Base-by-base conservation (phyloP, 2,329 filamentous ascomycete species). In the Pleoardoris graminearum region DNA sequence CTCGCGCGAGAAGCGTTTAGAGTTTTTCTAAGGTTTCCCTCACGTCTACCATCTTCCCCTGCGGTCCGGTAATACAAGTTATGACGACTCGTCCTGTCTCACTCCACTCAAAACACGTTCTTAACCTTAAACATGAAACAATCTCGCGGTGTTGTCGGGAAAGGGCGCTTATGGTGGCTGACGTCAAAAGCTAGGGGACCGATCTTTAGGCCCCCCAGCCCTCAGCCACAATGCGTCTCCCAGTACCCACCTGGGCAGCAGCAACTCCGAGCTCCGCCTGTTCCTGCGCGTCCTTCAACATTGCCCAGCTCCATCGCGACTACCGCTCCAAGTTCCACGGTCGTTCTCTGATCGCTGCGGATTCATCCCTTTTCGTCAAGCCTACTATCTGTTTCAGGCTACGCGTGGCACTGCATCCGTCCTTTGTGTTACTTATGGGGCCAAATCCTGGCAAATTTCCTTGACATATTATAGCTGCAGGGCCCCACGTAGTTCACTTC, bases 391-490 rank as follows among this genome's bases (percentile, higher is more conserved):
- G 50, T 52, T 52, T 52, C 44, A 43, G 27, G 14, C 37, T 35
- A 7, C 12, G 25, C 16, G 30, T 44, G 44, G 50, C 50, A n/a
- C 37, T 23, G 45, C 22, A 25, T 21, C 21, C 21, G 17, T 21
- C 21, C 21, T 14, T 48, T 32, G 14, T 22, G 36, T 23, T 16
- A 33, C 22, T 27, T 4, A 46, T 44, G 39, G 50, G 44, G 50
- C 44, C 30, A 41, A 43, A 53, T 53, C 45, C 50, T 53, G 43
- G 32, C n/a, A 25, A 27, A 27, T 27, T 33, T 16, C 3, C 29
- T 23, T 45, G 17, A 22, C 17, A 35, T 35, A 35, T 23, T 7
- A 35, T 17, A 12, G n/a, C 21, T 46, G 43, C 17, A 19, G 8
- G 6, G 19, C 30, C 22, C 30, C 17, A 36, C n/a, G 43, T 35